Percentiles rank a stretch among this genome's conserved stretches.
Conservation (phyloP, 768 basidiomycete species). For the Chlorophyllum brunneum region DNA sequence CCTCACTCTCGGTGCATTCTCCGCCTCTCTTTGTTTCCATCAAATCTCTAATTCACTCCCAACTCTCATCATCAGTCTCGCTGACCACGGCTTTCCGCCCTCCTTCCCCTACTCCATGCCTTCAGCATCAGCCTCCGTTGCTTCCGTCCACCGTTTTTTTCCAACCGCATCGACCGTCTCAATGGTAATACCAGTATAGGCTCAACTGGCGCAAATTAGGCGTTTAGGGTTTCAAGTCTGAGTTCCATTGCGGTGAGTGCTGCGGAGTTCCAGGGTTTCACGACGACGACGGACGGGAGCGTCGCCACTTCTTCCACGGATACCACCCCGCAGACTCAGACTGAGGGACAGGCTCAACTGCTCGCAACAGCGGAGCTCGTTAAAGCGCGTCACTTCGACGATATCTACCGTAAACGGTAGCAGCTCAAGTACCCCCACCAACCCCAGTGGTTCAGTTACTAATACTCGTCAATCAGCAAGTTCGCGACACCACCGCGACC, state of each 20-base stretch:
- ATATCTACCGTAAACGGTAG: not conserved
- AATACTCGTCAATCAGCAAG: constrained; percentile 12
- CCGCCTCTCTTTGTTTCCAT: not conserved
- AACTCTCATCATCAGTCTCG: too few relatives aligned
- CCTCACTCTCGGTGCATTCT: constrained; percentile 88
- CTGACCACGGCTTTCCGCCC: not conserved
- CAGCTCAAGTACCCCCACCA: not conserved
- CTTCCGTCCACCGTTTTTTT: not conserved
- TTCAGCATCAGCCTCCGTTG: not conserved
- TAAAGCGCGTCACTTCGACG: not conserved
- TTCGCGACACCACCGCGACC: constrained; percentile 18
- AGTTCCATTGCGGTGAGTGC: not conserved
- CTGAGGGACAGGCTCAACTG: not conserved
- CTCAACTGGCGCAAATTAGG: not conserved
- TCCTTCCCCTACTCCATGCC: constrained; percentile 10
- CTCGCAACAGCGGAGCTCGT: not conserved
- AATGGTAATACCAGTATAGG: not conserved
- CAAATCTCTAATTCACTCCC: not conserved
- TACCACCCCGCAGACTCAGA: not conserved
- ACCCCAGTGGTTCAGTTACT: not conserved
- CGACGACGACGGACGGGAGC: not conserved
- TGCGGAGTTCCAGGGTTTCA: not conserved
- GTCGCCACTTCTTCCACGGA: not conserved
- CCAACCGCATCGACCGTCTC: not conserved
- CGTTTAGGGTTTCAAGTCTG: not conserved